Conservation (phyloP, 2,329 filamentous ascomycete species). For the Tolypocladium tropicale region DNA sequence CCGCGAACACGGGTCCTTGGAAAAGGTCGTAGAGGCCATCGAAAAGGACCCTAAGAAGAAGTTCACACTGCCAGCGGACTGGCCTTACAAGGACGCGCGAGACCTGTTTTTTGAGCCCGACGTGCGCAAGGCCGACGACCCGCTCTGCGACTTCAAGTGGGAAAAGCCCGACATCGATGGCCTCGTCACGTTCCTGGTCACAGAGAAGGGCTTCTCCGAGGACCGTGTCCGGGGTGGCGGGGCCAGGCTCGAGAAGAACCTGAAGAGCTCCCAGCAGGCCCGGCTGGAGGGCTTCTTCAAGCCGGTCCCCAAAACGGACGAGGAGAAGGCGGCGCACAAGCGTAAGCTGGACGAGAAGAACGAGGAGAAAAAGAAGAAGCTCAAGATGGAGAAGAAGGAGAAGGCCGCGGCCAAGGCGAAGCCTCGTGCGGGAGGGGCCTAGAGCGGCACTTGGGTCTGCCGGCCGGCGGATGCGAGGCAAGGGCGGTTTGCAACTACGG, state of each 20-base stretch:
- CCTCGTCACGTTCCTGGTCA: slow-evolving; percentile 78
- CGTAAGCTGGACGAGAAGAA: slow-evolving; percentile 88
- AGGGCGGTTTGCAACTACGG: not conserved
- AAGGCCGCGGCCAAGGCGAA: slow-evolving; percentile 88
- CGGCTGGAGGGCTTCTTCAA: slow-evolving; percentile 97
- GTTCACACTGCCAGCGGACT: slow-evolving; percentile 85
- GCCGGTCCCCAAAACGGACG: slow-evolving; percentile 76
- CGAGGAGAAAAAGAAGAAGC: slow-evolving; percentile 88
- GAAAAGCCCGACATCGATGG: slow-evolving; percentile 86
- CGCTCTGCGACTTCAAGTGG: slow-evolving; percentile 96
- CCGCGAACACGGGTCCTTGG: slow-evolving; percentile 78
- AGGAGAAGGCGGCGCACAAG: slow-evolving; percentile 76
- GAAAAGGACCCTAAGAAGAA: slow-evolving; percentile 68
- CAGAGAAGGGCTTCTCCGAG: slow-evolving; percentile 94
- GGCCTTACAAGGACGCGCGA: slow-evolving; percentile 88
- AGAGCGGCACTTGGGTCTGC: not conserved
- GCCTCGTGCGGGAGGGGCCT: slow-evolving; percentile 44
- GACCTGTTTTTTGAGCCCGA: slow-evolving; percentile 88
- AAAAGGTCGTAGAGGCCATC: slow-evolving; percentile 75
- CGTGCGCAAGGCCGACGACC: slow-evolving; percentile 71
- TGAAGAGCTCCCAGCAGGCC: slow-evolving; percentile 85
- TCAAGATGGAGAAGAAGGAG: slow-evolving; percentile 88
- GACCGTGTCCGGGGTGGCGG: slow-evolving; percentile 79
- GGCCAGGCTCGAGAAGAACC: slow-evolving; percentile 72
- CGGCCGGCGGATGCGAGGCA: not conserved